phyloP scores from a whole-genome alignment of 83 land plant genomes.

The Picea abies region DNA sequence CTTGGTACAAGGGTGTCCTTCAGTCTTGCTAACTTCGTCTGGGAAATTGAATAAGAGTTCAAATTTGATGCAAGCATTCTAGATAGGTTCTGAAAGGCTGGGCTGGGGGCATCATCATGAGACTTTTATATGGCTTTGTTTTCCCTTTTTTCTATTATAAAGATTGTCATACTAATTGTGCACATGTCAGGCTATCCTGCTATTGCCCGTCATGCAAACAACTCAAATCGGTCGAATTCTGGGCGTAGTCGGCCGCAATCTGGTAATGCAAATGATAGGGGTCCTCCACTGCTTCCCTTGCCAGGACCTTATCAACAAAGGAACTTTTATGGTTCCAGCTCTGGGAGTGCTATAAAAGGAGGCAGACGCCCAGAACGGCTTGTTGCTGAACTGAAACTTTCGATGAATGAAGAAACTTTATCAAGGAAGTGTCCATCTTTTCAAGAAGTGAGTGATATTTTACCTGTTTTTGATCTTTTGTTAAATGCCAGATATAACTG shows the following conservation, averaged over 20 bases:
- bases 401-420: constrained; percentile 83
- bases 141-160: too few species aligned
- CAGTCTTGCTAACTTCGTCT: too few species aligned
- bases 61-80: too few species aligned
- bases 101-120: too few species aligned
- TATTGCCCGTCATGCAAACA: constrained; percentile 26
- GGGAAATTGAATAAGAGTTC: too few species aligned
- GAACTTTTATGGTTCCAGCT: constrained; percentile 46
- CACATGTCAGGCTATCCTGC: constrained; percentile 46
- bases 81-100: too few species aligned
- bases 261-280: constrained; percentile 38
- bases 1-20: too few species aligned
- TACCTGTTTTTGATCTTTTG: constrained; percentile 11
- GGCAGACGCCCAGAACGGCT: constrained; percentile 55
- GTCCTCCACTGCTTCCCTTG: constrained; percentile 53
- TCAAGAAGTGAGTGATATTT: constrained; percentile 60
- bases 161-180: too few species aligned
- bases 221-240: constrained; percentile 32
- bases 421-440: constrained; percentile 63
- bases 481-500: background rate
- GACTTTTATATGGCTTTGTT: too few species aligned
- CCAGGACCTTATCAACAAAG: constrained; percentile 57
- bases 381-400: constrained; percentile 73
- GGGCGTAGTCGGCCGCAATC: constrained; percentile 52
- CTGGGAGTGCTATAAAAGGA: constrained; percentile 17